phyloP scores from a whole-genome alignment of 139 green algal genomes.

The Closterium sp. region DNA sequence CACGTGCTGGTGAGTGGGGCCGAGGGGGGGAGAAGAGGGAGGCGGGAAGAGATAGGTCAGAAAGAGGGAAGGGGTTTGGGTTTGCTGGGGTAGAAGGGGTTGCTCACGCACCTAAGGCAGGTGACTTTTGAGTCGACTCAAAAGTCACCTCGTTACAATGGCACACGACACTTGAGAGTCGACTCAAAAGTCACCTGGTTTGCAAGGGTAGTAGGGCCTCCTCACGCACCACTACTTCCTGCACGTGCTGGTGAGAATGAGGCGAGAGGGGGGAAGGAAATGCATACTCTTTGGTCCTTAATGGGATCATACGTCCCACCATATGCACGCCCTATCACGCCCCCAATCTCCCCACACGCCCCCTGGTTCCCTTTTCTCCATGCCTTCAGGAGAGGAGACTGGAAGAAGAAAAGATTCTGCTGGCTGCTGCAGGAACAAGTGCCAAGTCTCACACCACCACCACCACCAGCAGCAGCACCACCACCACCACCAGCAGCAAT shows the following conservation, averaged over 20 bases:
- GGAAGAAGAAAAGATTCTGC: background rate
- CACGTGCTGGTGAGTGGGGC: constrained; percentile 27
- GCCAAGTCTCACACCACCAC: background rate
- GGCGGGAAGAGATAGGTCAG: too few species aligned
- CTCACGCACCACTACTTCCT: constrained; percentile 36
- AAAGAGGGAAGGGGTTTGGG: too few species aligned
- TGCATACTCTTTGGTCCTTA: background rate
- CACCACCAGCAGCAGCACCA: background rate
- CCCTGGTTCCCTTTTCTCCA: background rate
- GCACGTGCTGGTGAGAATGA: constrained; percentile 17
- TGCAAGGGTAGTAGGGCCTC: too few species aligned
- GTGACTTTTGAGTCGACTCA: too few species aligned
- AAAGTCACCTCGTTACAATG: too few species aligned
- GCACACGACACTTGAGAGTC: too few species aligned
- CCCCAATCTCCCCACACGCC: background rate
- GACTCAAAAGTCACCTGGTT: too few species aligned
- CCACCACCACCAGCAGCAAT: background rate
- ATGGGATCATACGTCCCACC: background rate
- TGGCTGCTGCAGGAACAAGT: background rate
- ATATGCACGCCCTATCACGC: background rate
- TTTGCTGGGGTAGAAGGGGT: too few species aligned
- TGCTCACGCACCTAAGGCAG: constrained; percentile 27
- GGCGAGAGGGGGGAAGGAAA: background rate
- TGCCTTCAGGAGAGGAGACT: background rate
- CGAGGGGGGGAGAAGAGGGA: background rate